Evolutionary conservation across 2,329 filamentous ascomycete genomes (phyloP), one percentile per base, ranked within the genome.

Genomic region (Zymoseptoria tritici): DNA sequence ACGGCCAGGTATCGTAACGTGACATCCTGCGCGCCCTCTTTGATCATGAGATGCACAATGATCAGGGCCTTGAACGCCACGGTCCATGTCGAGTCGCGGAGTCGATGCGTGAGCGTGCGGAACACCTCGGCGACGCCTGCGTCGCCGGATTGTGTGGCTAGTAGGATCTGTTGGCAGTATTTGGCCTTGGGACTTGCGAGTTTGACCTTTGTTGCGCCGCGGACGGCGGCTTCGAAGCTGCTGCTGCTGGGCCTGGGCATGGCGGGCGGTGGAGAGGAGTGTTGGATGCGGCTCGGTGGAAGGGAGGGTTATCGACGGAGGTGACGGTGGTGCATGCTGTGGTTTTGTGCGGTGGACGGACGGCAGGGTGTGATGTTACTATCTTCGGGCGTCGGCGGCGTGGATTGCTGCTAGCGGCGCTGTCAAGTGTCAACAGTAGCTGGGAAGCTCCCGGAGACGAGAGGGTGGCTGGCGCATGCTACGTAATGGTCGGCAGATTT

Each of bases 21-120:
- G 54, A 91, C 89, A 73, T 97, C 91, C 36, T 88, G 86, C 64
- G 92, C 88, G 57, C 94, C 94, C 78, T 99, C 94, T 67, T 94
- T 85, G 73, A 99, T 94, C 94, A 99, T 97, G 62, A 97, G 80
- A 75, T 99, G 94, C 53, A 96, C 86, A 54, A 96, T 94, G 69
- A 97, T 96, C 67, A 99, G 81, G 69, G 91, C 88, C 80, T 99
- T 99, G 86, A 97, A 96, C 65, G 96, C 93, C 60, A 97, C 91
- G n/a, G 94, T 99, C 94, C 94, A 99, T 81, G 94, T 96, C 67
- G 93, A 93, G 75, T 99, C 94, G 73, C 91, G 88, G 66, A 99
- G 78, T 56, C 94, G 86, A 73, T 91, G 85, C 73, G 95, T 91
- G 57, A 99, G 80, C 50, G 91, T 90, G 62, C 94, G 87, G 75